Base-by-base conservation (phyloP, 352 stramenopile genomes). In the Aphanomyces stellatus region DNA sequence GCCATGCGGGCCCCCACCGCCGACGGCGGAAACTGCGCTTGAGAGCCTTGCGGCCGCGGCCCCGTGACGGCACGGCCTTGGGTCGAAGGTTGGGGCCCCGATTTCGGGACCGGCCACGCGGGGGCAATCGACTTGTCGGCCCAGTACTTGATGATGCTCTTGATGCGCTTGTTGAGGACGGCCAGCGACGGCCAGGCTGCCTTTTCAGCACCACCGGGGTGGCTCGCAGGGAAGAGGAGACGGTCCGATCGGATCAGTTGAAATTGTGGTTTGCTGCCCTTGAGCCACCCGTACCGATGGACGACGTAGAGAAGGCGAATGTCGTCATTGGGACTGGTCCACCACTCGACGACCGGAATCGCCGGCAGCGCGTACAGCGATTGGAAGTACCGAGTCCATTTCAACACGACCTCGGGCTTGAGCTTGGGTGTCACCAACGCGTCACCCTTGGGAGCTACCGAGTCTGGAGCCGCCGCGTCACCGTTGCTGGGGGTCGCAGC, bases 251-350 rank as follows among this genome's bases (percentile, higher is more conserved):
- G 59, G n/a, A 81, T 65, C 53, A 88, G 48, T n/a, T 72, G 65
- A 0, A 60, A 57, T 0, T 79, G 75, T 6, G 88, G 28, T 31
- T 60, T 61, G 35, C 80, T 79, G 7, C 65, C 73, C 7, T 81
- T 85, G 13, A 89, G 74, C 87, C 87, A 95, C 10, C 87, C 87
- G 49, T 89, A 65, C 19, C 72, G 74, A 72, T 86, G 79, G 11
- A 95, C 69, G 56, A 80, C 80, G 22, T 92, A 68, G 35, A 95
- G 53, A 13, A 95, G 69, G 27, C 87, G 63, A 19, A 90, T 72
- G 48, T 95, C 87, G 62, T 95, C 87, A 3, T 90, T 71, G 25
- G 87, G 43, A 19, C 83, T 77, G 42, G 88, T 76, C 87, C 87
- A 95, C 87, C 87, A 95, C 22, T 80, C 77, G 2, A 77, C 74